A percentile compares a stretch with the other conserved stretches of the same genome.
phyloP scores from a whole-genome alignment of 208 protist genomes.

The Porcisia hertigi region DNA sequence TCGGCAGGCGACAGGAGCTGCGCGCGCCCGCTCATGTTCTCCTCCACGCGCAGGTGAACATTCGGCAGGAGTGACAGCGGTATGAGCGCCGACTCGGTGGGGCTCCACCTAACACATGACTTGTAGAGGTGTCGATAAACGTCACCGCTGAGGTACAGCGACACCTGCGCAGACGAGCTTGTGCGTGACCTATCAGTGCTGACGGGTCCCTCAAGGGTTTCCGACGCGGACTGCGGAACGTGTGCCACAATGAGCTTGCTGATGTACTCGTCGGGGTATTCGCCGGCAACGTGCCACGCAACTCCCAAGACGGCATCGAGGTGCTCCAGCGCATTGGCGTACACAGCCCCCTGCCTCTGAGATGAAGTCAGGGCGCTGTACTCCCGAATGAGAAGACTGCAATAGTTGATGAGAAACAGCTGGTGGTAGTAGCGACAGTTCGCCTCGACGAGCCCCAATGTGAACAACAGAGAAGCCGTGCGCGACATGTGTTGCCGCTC shows the following conservation, averaged over 20 bases:
- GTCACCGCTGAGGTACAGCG: neutral
- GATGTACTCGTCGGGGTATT: neutral
- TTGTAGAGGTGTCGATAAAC: slow-evolving; percentile 9
- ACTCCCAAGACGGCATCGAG: too few species aligned
- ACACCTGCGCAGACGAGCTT: neutral
- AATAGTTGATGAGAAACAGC: slow-evolving; percentile 17
- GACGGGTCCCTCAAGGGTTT: neutral
- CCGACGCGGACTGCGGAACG: neutral
- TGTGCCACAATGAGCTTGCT: neutral
- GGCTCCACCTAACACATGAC: neutral
- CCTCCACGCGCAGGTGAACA: slow-evolving; percentile 1
- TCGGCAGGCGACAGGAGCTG: slow-evolving; percentile 8
- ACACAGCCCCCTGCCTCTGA: slow-evolving; percentile 8
- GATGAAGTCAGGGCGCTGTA: neutral
- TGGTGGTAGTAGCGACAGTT: slow-evolving; percentile 21
- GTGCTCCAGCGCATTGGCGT: slow-evolving; percentile 12
- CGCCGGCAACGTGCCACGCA: neutral
- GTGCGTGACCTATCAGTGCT: neutral
- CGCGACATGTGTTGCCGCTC: neutral
- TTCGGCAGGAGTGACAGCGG: slow-evolving; percentile 1
- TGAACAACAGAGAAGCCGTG: slow-evolving; percentile 4
- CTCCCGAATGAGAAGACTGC: slow-evolving; percentile 6
- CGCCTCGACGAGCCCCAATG: slow-evolving; percentile 19
- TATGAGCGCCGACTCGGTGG: slow-evolving; percentile 6
- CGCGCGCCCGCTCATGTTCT: neutral